Conservation (phyloP, 805 yeast species). For the Ascoidea asiatica region DNA sequence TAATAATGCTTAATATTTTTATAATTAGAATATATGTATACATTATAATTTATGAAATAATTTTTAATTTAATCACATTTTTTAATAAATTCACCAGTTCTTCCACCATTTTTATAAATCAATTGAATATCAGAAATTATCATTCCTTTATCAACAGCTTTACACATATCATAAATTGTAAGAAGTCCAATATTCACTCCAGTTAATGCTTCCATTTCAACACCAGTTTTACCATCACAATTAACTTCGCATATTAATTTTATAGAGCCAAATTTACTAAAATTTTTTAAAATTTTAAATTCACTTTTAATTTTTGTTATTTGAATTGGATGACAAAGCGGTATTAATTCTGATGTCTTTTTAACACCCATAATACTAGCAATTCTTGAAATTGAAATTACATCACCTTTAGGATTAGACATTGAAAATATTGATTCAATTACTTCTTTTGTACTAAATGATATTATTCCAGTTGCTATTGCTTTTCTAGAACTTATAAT, state of each 20-base stretch:
- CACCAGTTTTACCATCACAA: constrained; percentile 40
- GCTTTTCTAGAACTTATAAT: constrained; percentile 26
- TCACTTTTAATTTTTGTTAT: constrained; percentile 26
- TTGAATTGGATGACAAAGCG: constrained; percentile 35
- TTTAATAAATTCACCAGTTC: constrained; percentile 17
- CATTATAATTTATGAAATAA: no score
- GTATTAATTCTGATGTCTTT: constrained; percentile 30
- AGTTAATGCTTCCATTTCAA: constrained; percentile 42
- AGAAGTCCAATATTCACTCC: constrained; percentile 30
- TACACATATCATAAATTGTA: constrained; percentile 46
- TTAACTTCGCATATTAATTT: constrained; percentile 24
- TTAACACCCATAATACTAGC: constrained; percentile 42
- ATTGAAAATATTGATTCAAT: constrained; percentile 21
- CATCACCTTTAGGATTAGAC: constrained; percentile 37
- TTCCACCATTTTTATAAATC: constrained; percentile 29
- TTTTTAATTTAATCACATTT: not conserved
- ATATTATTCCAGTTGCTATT: constrained; percentile 27
- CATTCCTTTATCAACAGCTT: constrained; percentile 40
- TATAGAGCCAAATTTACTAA: no score
- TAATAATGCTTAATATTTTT: no score
- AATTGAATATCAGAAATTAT: constrained; percentile 24
- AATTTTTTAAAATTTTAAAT: constrained; percentile 13
- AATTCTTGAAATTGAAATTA: constrained; percentile 30
- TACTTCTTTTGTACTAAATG: constrained; percentile 22
- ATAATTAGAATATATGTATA: no score